Percentiles rank a stretch among this genome's conserved stretches.
phyloP scores from a whole-genome alignment of 139 green algal species.

The Marvania coccoides region DNA sequence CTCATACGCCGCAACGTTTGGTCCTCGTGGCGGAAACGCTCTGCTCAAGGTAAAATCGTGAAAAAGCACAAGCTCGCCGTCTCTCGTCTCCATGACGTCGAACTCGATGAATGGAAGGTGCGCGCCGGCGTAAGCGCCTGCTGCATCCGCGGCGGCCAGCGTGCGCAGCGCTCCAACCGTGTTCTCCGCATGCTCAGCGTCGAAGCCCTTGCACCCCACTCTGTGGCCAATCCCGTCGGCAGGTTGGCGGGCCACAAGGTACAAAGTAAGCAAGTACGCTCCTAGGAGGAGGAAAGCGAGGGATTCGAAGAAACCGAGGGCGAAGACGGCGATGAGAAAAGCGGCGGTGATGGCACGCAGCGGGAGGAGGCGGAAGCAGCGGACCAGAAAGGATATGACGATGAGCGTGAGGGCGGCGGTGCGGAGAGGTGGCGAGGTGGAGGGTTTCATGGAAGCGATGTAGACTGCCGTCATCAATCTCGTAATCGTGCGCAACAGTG shows the following conservation, averaged over 20 bases:
- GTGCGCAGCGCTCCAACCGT: neutral
- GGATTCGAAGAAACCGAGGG: neutral
- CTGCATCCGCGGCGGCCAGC: neutral
- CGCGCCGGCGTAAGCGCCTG: neutral
- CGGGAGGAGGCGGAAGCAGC: too few species aligned
- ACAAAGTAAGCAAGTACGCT: neutral
- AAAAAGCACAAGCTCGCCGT: conserved; percentile 17
- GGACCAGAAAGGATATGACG: too few species aligned
- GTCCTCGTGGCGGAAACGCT: neutral
- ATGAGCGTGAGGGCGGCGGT: too few species aligned
- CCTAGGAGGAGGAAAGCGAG: neutral
- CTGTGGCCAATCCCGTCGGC: conserved; percentile 13
- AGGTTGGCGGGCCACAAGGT: neutral
- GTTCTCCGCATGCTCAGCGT: conserved; percentile 3
- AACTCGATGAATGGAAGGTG: conserved; percentile 19
- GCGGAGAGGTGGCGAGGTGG: too few species aligned
- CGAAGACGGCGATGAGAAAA: neutral
- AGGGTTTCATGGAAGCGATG: too few species aligned
- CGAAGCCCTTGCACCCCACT: neutral
- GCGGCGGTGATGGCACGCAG: too few species aligned
- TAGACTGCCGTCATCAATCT: too few species aligned
- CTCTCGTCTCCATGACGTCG: conserved; percentile 16
- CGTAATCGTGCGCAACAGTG: too few species aligned
- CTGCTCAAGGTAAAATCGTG: conserved; percentile 2
- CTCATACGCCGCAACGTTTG: neutral